Evolutionary conservation across 352 stramenopile genomes (phyloP).

Genomic region (Pythium dissimile): DNA sequence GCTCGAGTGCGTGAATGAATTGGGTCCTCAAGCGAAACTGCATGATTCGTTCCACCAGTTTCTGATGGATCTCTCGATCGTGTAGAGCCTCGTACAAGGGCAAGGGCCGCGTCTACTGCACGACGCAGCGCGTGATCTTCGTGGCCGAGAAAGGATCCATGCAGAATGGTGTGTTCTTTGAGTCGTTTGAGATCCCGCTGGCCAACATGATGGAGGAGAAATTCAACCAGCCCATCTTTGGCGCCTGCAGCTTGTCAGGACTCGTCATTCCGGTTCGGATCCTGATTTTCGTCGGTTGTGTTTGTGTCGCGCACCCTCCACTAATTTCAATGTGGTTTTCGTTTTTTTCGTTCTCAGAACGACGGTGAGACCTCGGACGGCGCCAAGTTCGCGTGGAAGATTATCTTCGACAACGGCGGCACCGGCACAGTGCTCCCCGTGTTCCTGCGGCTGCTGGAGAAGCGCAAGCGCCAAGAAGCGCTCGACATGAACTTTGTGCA

Average conservation of each 20-base stretch:
- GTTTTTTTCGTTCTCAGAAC: no score
- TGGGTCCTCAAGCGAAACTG: no score
- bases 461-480: slow-evolving; percentile 72
- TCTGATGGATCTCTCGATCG: not conserved
- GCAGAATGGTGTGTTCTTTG: slow-evolving; percentile 66
- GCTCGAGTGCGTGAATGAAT: slow-evolving; percentile 47
- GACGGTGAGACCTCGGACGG: slow-evolving; percentile 26
- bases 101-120: slow-evolving; percentile 83
- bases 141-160: slow-evolving; percentile 64
- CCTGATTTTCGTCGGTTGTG: no score
- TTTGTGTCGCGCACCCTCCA: not conserved
- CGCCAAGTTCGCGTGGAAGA: slow-evolving; percentile 61
- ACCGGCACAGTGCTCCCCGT: slow-evolving; percentile 78
- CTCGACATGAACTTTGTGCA: slow-evolving; percentile 74
- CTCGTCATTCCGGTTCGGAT: slow-evolving; percentile 56
- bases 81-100: slow-evolving; percentile 57
- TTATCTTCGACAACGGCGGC: slow-evolving; percentile 83
- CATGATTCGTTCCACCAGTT: no score
- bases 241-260: slow-evolving; percentile 82
- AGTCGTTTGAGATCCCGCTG: slow-evolving; percentile 78
- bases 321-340: not conserved
- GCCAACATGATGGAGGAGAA: slow-evolving; percentile 81
- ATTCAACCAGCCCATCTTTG: slow-evolving; percentile 90
- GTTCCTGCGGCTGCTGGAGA: slow-evolving; percentile 79
- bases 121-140: slow-evolving; percentile 83